These are phyloP conservation scores for Erythrophleum fordii DNA, from an alignment of 306 rosid genomes.

Conservation along the genomic window DNA sequence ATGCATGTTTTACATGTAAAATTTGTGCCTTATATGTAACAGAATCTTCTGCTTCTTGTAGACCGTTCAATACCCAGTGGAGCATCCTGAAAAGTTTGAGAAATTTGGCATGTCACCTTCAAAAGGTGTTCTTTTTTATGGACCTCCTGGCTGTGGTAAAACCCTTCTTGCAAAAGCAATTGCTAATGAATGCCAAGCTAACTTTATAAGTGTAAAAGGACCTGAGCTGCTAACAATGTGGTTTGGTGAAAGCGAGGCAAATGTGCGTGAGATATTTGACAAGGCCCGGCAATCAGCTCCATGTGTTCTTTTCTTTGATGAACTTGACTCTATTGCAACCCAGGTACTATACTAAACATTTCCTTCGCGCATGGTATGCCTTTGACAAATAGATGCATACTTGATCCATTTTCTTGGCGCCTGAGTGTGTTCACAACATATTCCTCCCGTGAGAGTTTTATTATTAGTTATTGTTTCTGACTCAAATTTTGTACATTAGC, in stretches of 20 bases:
- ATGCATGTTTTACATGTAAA: background rate
- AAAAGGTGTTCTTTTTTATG: constrained; percentile 75
- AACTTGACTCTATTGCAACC: constrained; percentile 76
- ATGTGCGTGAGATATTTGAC: constrained; percentile 73
- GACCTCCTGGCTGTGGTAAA: constrained; percentile 79
- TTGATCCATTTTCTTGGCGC: background rate
- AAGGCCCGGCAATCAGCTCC: constrained; percentile 80
- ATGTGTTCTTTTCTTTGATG: constrained; percentile 80
- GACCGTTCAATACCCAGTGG: constrained; percentile 81
- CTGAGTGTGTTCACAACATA: background rate
- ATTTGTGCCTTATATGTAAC: background rate
- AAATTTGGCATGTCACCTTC: constrained; percentile 85
- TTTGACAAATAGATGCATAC: background rate
- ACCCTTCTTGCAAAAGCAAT: constrained; percentile 74
- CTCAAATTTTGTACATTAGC: background rate
- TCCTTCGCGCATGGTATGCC: background rate
- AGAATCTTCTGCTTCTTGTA: constrained; percentile 36
- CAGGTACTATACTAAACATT: constrained; percentile 49
- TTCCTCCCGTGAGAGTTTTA: background rate
- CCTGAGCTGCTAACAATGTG: constrained; percentile 80
- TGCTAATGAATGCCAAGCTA: constrained; percentile 76
- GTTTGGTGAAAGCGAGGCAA: constrained; percentile 84
- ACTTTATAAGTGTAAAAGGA: constrained; percentile 74
- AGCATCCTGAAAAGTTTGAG: constrained; percentile 83
- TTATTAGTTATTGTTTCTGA: background rate